Conservation (phyloP, 495 filamentous ascomycete species). For the Hyaloscypha variabilis region DNA sequence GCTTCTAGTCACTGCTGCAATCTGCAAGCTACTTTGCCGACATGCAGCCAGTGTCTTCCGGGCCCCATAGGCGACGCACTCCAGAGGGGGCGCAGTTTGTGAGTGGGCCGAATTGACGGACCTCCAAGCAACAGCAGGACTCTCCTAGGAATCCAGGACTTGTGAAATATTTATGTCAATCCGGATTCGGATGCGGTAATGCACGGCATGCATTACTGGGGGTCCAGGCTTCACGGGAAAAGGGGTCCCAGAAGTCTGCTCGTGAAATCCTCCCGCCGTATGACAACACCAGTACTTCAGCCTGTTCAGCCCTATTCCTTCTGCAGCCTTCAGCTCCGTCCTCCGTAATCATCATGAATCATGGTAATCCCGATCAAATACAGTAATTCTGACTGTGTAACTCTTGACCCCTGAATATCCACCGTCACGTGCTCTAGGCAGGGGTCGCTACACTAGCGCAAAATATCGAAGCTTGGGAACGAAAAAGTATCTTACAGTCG, state of each 20-base stretch:
- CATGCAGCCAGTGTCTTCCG: neutral
- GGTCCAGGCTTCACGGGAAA: neutral
- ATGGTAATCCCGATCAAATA: neutral
- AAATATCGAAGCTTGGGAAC: constrained; percentile 10
- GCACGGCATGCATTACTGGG: neutral
- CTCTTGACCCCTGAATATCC: neutral
- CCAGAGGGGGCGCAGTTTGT: constrained; percentile 14
- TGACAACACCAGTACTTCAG: too few species aligned
- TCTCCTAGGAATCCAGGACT: constrained; percentile 31
- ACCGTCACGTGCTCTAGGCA: constrained; percentile 10
- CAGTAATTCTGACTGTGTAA: neutral
- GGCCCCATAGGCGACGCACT: constrained; percentile 15
- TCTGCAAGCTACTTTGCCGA: neutral
- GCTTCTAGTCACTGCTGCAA: neutral
- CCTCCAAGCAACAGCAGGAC: constrained; percentile 11
- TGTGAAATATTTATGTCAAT: constrained; percentile 15
- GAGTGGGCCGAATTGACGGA: neutral
- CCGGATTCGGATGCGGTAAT: neutral
- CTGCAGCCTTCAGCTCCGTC: neutral
- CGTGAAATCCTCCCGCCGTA: neutral
- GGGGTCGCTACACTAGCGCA: constrained; percentile 1
- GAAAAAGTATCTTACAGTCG: constrained; percentile 21
- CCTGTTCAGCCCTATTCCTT: constrained; percentile 1
- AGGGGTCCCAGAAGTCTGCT: neutral
- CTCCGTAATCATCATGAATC: neutral